Conservation (phyloP, 2,329 filamentous ascomycete genomes). For the Peltaster fructicola region DNA sequence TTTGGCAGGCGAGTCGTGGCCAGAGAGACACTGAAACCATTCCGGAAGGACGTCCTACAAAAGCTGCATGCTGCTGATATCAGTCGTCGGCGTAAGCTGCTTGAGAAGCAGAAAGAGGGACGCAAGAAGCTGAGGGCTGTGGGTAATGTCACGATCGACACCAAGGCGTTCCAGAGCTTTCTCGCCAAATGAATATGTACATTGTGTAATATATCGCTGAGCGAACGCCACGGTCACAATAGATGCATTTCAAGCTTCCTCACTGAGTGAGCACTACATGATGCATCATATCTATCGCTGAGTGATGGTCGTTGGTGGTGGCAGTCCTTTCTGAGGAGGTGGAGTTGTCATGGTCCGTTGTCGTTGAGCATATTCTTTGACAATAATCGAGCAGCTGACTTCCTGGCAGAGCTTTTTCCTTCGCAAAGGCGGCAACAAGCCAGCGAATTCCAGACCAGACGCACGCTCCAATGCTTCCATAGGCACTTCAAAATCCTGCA, state of each 20-base stretch:
- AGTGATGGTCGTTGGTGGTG: constrained; percentile 7
- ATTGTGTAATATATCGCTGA: too few species aligned
- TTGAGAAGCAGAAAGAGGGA: constrained; percentile 95
- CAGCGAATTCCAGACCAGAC: constrained; percentile 78
- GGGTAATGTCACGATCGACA: constrained; percentile 86
- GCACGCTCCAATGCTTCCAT: constrained; percentile 84
- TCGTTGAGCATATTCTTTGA: constrained; percentile 57
- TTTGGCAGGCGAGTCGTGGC: constrained; percentile 71
- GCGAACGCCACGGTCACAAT: too few species aligned
- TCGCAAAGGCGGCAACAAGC: constrained; percentile 54
- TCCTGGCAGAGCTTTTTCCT: constrained; percentile 72
- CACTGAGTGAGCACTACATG: too few species aligned
- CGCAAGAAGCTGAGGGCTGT: constrained; percentile 70
- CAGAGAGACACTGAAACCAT: constrained; percentile 88
- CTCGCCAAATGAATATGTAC: constrained; percentile 61
- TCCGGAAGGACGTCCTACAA: constrained; percentile 81
- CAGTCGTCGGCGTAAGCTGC: constrained; percentile 60
- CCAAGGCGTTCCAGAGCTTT: constrained; percentile 88
- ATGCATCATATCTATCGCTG: too few species aligned
- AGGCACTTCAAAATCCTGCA: constrained; percentile 87
- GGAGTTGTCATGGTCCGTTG: constrained; percentile 29
- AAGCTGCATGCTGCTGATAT: constrained; percentile 90
- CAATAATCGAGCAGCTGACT: constrained; percentile 62
- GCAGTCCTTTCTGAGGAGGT: constrained; percentile 11
- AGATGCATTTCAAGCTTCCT: too few species aligned